Evolutionary conservation across 345 rosid genomes (phyloP).

Genomic region (Excoecaria cochinchinensis): DNA sequence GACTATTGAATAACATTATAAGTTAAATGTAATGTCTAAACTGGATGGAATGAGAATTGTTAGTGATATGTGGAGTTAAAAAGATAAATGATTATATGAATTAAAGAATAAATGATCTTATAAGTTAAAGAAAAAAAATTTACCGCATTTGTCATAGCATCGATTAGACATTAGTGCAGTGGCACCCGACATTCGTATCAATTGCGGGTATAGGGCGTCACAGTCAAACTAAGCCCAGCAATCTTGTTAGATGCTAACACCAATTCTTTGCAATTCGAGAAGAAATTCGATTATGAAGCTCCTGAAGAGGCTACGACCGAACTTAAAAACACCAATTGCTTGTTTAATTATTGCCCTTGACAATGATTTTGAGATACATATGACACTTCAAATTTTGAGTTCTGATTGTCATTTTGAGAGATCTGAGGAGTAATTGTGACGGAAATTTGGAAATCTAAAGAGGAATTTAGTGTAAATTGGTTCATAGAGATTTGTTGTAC

Average conservation of each 20-base stretch:
- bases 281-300: not conserved
- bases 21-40: too few species aligned
- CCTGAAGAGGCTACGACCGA: not conserved
- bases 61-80: too few species aligned
- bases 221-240: not conserved
- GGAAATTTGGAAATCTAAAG: not conserved
- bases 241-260: not conserved
- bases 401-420: not conserved
- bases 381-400: not conserved
- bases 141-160: too few species aligned
- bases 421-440: not conserved
- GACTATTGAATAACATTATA: too few species aligned
- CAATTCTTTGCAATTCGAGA: constrained; percentile 6
- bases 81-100: too few species aligned
- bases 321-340: not conserved
- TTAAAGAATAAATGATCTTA: too few species aligned
- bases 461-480: constrained; percentile 17
- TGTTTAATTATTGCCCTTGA: not conserved
- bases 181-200: too few species aligned
- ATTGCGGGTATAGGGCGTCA: too few species aligned
- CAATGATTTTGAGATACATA: not conserved
- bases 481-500: constrained; percentile 10
- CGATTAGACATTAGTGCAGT: too few species aligned
- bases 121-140: too few species aligned
- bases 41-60: too few species aligned